phyloP scores from a whole-genome alignment of 2,329 filamentous ascomycete genomes.

The Ilyonectria robusta region DNA sequence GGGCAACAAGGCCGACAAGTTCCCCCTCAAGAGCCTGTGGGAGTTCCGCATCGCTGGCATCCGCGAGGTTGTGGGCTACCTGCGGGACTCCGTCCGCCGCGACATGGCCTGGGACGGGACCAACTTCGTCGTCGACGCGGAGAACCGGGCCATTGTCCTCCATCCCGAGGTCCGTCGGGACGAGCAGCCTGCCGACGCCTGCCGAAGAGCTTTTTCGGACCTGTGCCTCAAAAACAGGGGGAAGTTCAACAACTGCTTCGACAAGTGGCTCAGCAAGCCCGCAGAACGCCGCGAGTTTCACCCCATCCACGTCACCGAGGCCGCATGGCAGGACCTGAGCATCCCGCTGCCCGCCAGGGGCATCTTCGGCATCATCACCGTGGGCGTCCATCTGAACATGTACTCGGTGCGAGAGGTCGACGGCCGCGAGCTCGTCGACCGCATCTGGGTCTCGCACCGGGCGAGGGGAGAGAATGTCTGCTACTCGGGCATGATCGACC shows the following conservation, averaged over 20 bases:
- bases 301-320: conserved; percentile 47
- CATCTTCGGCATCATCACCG: conserved; percentile 54
- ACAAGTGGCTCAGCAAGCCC: conserved; percentile 44
- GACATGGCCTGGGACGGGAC: conserved; percentile 36
- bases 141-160: conserved; percentile 39
- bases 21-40: conserved; percentile 26
- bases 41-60: conserved; percentile 37
- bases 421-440: conserved; percentile 41
- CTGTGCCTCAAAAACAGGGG: conserved; percentile 48
- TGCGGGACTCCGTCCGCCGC: conserved; percentile 30
- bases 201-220: conserved; percentile 35
- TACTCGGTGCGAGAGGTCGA: conserved; percentile 47
- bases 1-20: conserved; percentile 39
- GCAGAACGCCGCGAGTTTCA: conserved; percentile 44
- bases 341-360: conserved; percentile 53
- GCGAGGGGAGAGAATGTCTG: conserved; percentile 45
- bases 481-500: conserved; percentile 55
- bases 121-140: conserved; percentile 27
- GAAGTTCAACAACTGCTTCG: conserved; percentile 45
- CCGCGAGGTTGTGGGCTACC: conserved; percentile 39
- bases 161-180: conserved; percentile 38
- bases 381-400: conserved; percentile 56
- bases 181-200: conserved; percentile 27
- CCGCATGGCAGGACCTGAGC: conserved; percentile 39
- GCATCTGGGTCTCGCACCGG: conserved; percentile 54